phyloP scores from a whole-genome alignment of 768 basidiomycete species.

The Omphalotus guepiniiformis region DNA sequence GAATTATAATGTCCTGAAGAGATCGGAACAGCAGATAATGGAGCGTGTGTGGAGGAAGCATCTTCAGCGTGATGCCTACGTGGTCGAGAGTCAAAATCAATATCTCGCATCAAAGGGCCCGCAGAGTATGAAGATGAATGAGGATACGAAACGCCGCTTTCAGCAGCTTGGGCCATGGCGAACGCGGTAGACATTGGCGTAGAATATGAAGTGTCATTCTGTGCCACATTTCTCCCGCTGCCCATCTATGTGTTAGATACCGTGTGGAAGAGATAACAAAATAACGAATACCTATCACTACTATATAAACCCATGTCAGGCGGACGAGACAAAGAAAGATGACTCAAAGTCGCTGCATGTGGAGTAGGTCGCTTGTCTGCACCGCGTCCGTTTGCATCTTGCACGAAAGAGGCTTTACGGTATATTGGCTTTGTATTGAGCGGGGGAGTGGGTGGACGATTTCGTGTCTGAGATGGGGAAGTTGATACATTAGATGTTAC shows the following conservation, averaged over 20 bases:
- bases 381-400: background rate
- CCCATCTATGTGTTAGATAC: background rate
- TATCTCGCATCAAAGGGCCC: background rate
- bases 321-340: conserved; percentile 5
- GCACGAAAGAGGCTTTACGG: conserved; percentile 5
- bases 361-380: background rate
- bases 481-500: background rate
- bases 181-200: conserved; percentile 3
- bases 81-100: background rate
- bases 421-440: conserved; percentile 5
- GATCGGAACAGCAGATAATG: background rate
- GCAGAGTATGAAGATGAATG: background rate
- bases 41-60: background rate
- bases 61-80: conserved; percentile 1
- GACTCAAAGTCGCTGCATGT: background rate
- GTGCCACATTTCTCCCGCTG: no score
- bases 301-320: background rate
- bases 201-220: background rate
- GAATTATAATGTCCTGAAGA: background rate
- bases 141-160: background rate
- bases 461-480: conserved; percentile 8
- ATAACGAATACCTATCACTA: background rate
- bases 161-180: conserved; percentile 4
- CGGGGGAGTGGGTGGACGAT: conserved; percentile 6
- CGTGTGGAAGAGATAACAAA: background rate